These are phyloP conservation scores for Irpex sp. DNA, from an alignment of 1,284 basidiomycete species.

Conservation along the genomic window DNA sequence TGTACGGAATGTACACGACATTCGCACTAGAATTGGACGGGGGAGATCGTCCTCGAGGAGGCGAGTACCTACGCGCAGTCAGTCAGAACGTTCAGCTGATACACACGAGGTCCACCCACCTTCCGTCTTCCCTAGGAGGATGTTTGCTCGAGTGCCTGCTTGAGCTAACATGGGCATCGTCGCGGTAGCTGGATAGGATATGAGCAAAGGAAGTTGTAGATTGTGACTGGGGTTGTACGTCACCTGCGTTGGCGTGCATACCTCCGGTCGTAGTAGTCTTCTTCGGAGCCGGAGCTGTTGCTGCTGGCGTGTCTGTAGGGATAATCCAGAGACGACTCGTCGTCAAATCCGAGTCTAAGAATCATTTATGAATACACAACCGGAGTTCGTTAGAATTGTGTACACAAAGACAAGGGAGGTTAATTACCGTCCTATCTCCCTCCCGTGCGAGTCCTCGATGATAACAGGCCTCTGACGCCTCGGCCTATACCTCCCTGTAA, in stretches of 20 bases:
- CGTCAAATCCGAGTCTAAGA: slow-evolving; percentile 23
- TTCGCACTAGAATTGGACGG: background rate
- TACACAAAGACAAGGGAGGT: no score
- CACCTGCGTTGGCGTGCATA: background rate
- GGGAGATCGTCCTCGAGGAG: background rate
- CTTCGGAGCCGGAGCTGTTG: slow-evolving; percentile 11
- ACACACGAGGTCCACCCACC: background rate
- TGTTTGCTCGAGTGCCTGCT: background rate
- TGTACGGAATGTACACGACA: slow-evolving; percentile 5
- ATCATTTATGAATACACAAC: background rate
- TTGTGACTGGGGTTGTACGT: background rate
- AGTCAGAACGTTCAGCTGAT: background rate
- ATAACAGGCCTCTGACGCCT: slow-evolving; percentile 25
- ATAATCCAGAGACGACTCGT: slow-evolving; percentile 17
- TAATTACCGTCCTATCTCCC: slow-evolving; percentile 26
- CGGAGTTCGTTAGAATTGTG: background rate
- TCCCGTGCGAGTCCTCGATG: slow-evolving; percentile 27
- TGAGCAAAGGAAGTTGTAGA: background rate
- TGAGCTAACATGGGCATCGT: background rate
- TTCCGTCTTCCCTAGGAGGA: background rate
- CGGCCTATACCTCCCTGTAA: slow-evolving; percentile 27
- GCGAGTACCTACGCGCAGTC: background rate
- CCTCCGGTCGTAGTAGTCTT: slow-evolving; percentile 12
- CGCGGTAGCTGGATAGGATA: background rate
- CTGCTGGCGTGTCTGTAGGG: slow-evolving; percentile 11